These are phyloP conservation scores for Cercophora newfieldiana DNA, from an alignment of 495 filamentous ascomycete species.

Conservation along the genomic window DNA sequence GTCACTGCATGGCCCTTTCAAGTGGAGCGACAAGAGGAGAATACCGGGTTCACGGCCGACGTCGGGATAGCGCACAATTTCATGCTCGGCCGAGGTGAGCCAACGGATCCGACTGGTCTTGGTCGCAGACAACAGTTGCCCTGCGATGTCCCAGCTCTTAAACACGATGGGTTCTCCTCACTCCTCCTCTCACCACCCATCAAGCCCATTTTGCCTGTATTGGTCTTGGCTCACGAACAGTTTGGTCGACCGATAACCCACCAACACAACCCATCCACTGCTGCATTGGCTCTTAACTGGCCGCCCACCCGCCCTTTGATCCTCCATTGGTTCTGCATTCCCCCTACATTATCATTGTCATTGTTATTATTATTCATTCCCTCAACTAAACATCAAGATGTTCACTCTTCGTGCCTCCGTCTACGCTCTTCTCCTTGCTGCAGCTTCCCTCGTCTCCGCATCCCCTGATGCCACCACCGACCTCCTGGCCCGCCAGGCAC, in stretches of 20 bases:
- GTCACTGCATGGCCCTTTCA: background rate
- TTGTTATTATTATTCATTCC: background rate
- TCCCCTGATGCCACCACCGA: slow-evolving; percentile 8
- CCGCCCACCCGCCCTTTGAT: background rate
- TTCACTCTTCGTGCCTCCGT: slow-evolving; percentile 9
- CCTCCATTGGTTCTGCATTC: background rate
- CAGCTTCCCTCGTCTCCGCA: background rate
- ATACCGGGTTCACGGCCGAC: background rate
- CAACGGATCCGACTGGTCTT: too few relatives aligned
- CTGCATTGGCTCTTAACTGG: background rate
- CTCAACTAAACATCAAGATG: background rate
- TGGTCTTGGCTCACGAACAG: slow-evolving; percentile 7
- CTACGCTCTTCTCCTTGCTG: slow-evolving; percentile 16
- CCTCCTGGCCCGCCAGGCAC: slow-evolving; percentile 24
- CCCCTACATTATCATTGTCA: too few relatives aligned
- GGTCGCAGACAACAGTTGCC: too few relatives aligned
- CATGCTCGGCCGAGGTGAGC: background rate
- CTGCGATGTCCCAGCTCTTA: background rate
- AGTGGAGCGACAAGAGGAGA: background rate
- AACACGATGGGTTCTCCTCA: background rate
- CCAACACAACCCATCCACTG: background rate
- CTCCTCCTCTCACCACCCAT: background rate
- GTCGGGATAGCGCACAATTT: background rate
- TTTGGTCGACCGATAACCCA: background rate
- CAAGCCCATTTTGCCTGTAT: background rate